phyloP scores from a whole-genome alignment of 257 asterid genomes.

The Ilex asprella region DNA sequence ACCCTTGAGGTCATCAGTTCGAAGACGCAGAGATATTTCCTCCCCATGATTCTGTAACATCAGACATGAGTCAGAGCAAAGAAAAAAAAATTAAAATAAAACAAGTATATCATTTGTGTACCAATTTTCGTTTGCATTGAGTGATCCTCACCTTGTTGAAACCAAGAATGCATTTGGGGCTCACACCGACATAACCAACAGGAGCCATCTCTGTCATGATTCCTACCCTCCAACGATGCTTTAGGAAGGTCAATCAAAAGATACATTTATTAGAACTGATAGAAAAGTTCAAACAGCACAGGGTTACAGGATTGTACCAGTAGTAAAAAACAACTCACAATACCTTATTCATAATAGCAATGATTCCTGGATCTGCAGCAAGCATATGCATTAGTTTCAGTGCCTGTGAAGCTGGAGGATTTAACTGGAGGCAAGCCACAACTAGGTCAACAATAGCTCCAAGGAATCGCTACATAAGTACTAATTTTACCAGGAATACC shows the following conservation, averaged over 20 bases:
- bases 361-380: slow-evolving; percentile 96
- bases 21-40: slow-evolving; percentile 90
- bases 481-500: too few relatives aligned
- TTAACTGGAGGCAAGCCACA: slow-evolving; percentile 44
- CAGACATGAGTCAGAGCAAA: slow-evolving; percentile 6
- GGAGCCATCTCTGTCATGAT: slow-evolving; percentile 97
- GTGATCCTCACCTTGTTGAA: slow-evolving; percentile 61
- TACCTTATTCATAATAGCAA: slow-evolving; percentile 95
- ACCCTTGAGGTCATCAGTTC: slow-evolving; percentile 94
- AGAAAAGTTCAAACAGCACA: slow-evolving; percentile 1
- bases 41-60: slow-evolving; percentile 77
- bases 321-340: slow-evolving; percentile 1
- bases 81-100: slow-evolving; percentile 4
- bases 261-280: slow-evolving; percentile 16
- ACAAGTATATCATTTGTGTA: neutral
- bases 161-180: slow-evolving; percentile 90
- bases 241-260: slow-evolving; percentile 26
- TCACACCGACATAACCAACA: slow-evolving; percentile 84
- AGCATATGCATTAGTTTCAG: slow-evolving; percentile 79
- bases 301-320: slow-evolving; percentile 10
- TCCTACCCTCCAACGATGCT: slow-evolving; percentile 97
- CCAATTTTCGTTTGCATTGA: neutral
- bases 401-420: slow-evolving; percentile 81
- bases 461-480: too few relatives aligned
- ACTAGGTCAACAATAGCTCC: slow-evolving; percentile 4